phyloP scores from a whole-genome alignment of 805 yeast genomes.

The Yamadazyma laniorum region DNA sequence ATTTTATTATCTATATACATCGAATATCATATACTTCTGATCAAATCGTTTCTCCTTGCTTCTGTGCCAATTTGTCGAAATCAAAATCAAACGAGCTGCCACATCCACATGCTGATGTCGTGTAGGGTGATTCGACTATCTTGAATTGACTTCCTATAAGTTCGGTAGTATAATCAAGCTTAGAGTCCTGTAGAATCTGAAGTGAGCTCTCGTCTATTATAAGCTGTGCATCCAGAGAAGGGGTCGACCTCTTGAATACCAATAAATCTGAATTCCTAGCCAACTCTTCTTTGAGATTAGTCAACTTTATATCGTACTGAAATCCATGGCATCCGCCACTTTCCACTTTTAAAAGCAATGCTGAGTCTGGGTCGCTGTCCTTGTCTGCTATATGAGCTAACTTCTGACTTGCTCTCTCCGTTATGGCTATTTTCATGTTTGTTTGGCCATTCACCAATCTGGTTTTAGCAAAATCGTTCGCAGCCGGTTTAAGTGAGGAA shows the following conservation, averaged over 20 bases:
- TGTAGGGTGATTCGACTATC: constrained; percentile 84
- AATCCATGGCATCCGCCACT: constrained; percentile 99
- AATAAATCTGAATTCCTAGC: constrained; percentile 37
- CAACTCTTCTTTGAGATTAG: constrained; percentile 39
- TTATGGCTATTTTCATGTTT: constrained; percentile 43
- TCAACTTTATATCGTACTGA: constrained; percentile 76
- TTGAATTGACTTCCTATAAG: constrained; percentile 93
- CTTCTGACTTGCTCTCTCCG: constrained; percentile 49
- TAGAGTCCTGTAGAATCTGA: constrained; percentile 79
- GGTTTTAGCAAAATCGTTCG: constrained; percentile 31
- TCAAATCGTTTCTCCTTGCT: constrained; percentile 9
- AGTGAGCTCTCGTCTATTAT: constrained; percentile 79
- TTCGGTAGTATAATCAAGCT: constrained; percentile 85
- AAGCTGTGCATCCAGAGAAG: constrained; percentile 57
- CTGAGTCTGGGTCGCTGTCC: constrained; percentile 59
- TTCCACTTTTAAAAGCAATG: constrained; percentile 74
- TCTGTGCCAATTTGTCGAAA: constrained; percentile 40
- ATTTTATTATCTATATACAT: constrained; percentile 1
- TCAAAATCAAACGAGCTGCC: constrained; percentile 49
- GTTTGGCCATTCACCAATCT: constrained; percentile 35
- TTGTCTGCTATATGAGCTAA: constrained; percentile 48
- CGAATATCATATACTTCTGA: not conserved
- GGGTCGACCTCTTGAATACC: constrained; percentile 54
- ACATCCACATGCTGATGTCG: constrained; percentile 53
- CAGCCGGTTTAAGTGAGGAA: constrained; percentile 27